Conservation (phyloP, 768 basidiomycete genomes). For the Collybia sp. region DNA sequence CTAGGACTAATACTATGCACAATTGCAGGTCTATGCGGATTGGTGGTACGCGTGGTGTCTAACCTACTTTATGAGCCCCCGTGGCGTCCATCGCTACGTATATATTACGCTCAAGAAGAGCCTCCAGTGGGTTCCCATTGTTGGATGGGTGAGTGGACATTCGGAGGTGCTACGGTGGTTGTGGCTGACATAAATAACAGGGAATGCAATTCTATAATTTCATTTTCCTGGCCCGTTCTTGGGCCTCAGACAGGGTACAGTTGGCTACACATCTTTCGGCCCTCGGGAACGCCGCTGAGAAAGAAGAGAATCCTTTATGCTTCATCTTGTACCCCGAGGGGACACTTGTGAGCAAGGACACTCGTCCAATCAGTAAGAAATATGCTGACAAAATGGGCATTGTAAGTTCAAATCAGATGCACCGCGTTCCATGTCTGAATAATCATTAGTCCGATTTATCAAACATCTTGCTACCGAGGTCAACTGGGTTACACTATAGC, state of each 20-base stretch:
- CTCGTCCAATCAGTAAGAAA: slow-evolving; percentile 78
- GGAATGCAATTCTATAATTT: slow-evolving; percentile 94
- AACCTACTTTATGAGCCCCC: slow-evolving; percentile 62
- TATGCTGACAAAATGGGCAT: slow-evolving; percentile 88
- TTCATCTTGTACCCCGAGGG: slow-evolving; percentile 95
- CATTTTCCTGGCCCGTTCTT: slow-evolving; percentile 88
- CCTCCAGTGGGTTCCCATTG: slow-evolving; percentile 75
- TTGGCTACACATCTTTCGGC: slow-evolving; percentile 62
- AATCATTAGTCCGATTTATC: slow-evolving; percentile 65
- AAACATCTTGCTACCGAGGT: slow-evolving; percentile 85
- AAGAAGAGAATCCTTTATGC: slow-evolving; percentile 66
- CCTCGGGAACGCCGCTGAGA: slow-evolving; percentile 65
- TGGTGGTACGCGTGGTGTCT: slow-evolving; percentile 91
- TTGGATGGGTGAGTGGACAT: slow-evolving; percentile 71
- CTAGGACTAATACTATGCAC: neutral
- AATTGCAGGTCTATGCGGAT: slow-evolving; percentile 62
- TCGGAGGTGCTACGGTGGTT: neutral
- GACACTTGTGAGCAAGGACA: slow-evolving; percentile 85
- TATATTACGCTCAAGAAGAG: slow-evolving; percentile 93
- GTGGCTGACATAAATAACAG: slow-evolving; percentile 28
- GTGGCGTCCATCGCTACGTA: slow-evolving; percentile 63
- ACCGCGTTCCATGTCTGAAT: slow-evolving; percentile 1
- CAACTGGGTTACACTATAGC: slow-evolving; percentile 85
- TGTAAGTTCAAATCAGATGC: slow-evolving; percentile 44
- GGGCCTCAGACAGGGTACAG: slow-evolving; percentile 77